Evolutionary conservation across 345 rosid genomes (phyloP).

Genomic region (Linum trigynum): DNA sequence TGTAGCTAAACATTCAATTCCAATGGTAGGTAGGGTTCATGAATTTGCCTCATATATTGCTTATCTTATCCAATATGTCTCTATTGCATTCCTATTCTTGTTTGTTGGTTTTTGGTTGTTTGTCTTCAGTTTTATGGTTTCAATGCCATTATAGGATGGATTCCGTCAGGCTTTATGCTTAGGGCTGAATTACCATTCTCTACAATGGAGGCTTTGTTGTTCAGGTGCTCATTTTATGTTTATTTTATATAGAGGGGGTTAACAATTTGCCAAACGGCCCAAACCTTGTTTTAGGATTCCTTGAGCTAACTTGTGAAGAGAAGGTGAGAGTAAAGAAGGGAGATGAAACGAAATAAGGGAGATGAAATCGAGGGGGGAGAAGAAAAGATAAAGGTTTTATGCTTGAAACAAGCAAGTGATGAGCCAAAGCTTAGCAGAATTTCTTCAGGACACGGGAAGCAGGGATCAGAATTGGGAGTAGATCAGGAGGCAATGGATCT

Average conservation of each 20-base stretch:
- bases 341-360: neutral
- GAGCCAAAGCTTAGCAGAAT: neutral
- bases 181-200: too few species aligned
- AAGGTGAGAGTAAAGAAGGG: neutral
- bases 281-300: neutral
- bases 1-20: too few species aligned
- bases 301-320: neutral
- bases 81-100: neutral
- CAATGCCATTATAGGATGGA: neutral
- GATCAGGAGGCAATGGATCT: neutral
- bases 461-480: neutral
- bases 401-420: neutral
- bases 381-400: neutral
- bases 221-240: neutral
- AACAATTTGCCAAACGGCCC: neutral
- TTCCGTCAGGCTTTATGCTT: neutral
- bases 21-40: too few species aligned
- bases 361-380: neutral
- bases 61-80: neutral
- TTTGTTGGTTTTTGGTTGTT: neutral
- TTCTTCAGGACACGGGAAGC: too few species aligned
- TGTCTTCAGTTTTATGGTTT: neutral
- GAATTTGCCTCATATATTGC: too few species aligned
- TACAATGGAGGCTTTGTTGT: too few species aligned
- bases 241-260: neutral